A percentile compares a stretch with the other conserved stretches of the same genome.
Conservation (phyloP, 108 stramenopile genomes). For the Hondaea fermentalgiana region DNA sequence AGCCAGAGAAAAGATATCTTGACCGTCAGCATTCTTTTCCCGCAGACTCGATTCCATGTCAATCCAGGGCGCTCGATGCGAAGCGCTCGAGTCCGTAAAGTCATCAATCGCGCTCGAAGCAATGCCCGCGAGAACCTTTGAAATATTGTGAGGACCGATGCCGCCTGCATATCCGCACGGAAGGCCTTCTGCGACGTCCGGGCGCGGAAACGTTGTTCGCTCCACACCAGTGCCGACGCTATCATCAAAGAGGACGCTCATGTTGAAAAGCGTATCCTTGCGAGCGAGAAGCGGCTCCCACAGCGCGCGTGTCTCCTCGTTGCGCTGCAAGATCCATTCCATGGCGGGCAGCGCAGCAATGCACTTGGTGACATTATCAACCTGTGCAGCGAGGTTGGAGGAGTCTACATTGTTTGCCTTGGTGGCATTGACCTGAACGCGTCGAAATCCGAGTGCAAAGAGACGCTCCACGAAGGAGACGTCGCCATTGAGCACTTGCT, state of each 20-base stretch:
- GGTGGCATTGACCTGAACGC: constrained; percentile 89
- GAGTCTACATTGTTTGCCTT: constrained; percentile 81
- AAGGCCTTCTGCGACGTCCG: background rate
- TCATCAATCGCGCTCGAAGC: background rate
- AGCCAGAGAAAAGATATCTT: background rate
- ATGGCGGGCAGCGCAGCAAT: constrained; percentile 45
- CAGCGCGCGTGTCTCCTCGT: constrained; percentile 68
- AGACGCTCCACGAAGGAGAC: constrained; percentile 55
- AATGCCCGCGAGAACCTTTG: constrained; percentile 41
- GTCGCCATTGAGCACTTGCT: constrained; percentile 65
- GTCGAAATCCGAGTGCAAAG: constrained; percentile 58
- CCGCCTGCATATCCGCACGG: constrained; percentile 48
- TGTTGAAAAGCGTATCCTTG: constrained; percentile 1
- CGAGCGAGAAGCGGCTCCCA: constrained; percentile 59
- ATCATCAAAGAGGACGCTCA: constrained; percentile 35
- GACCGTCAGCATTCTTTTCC: background rate
- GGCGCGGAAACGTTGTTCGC: constrained; percentile 13
- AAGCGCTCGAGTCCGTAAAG: background rate
- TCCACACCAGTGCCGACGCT: constrained; percentile 29
- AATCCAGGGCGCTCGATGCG: constrained; percentile 18
- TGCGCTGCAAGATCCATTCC: constrained; percentile 86
- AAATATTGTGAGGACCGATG: constrained; percentile 69
- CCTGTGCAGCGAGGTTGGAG: constrained; percentile 40
- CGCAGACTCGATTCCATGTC: constrained; percentile 33
- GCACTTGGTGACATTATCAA: constrained; percentile 39